These are phyloP conservation scores for Lipomyces yamanashiensis DNA, from an alignment of 805 yeast species.

Conservation along the genomic window DNA sequence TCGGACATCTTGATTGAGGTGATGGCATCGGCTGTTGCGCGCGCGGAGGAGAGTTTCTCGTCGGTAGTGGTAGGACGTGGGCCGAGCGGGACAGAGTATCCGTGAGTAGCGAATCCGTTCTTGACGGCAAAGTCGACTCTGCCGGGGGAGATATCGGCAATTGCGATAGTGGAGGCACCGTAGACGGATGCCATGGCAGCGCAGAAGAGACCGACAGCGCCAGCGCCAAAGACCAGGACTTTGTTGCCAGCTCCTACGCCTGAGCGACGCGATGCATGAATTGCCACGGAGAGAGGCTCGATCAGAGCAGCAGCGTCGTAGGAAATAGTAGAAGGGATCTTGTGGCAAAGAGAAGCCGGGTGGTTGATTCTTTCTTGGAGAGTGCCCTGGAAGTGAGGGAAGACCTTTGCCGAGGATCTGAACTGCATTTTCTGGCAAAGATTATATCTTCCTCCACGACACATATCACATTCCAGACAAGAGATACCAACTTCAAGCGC, in stretches of 20 bases:
- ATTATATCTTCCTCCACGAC: constrained; percentile 83
- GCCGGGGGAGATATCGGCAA: constrained; percentile 61
- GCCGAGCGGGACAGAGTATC: constrained; percentile 39
- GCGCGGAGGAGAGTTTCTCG: constrained; percentile 37
- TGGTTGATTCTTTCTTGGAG: constrained; percentile 80
- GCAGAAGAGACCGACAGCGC: constrained; percentile 77
- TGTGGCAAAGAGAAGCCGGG: constrained; percentile 62
- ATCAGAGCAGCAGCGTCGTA: constrained; percentile 79
- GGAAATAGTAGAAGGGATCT: constrained; percentile 69
- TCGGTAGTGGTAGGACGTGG: constrained; percentile 28
- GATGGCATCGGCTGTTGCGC: constrained; percentile 38
- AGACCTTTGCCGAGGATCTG: constrained; percentile 62
- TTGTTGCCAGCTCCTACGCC: constrained; percentile 63
- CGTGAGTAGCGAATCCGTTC: constrained; percentile 43
- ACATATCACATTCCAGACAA: constrained; percentile 73
- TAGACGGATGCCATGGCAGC: constrained; percentile 71
- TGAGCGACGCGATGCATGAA: constrained; percentile 71
- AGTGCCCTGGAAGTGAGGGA: constrained; percentile 90
- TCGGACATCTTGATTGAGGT: constrained; percentile 19
- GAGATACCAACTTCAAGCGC: constrained; percentile 88
- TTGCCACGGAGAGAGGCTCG: constrained; percentile 84
- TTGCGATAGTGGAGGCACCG: constrained; percentile 71
- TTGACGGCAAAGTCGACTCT: constrained; percentile 45
- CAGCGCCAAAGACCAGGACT: constrained; percentile 79
- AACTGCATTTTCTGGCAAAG: constrained; percentile 78